Evolutionary conservation across 768 basidiomycete genomes (phyloP).

Genomic region (Lactifluus volemus): DNA sequence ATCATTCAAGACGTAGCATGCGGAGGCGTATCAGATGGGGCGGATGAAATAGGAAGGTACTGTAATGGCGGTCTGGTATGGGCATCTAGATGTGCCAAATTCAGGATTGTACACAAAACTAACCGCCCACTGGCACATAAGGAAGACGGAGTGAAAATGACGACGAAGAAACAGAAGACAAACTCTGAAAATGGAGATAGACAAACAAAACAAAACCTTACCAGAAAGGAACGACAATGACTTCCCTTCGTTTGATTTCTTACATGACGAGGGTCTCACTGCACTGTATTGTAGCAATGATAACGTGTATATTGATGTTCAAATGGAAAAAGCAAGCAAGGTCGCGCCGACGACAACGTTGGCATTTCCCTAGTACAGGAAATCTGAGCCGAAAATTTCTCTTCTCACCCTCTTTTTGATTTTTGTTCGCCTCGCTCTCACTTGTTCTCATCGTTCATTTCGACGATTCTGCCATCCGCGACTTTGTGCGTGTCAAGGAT

Average conservation of each 20-base stretch:
- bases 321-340: no score
- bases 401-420: background rate
- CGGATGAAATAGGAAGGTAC: background rate
- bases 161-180: no score
- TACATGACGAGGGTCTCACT: no score
- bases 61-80: background rate
- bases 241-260: no score
- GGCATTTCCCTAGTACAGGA: no score
- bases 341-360: no score
- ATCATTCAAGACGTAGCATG: background rate
- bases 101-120: background rate
- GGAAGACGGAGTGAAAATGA: no score
- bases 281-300: no score
- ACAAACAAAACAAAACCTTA: no score
- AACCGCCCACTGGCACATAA: background rate
- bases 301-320: no score
- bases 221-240: no score
- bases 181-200: no score
- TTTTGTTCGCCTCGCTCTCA: background rate
- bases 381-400: background rate
- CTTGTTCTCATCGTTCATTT: constrained; percentile 18
- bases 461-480: constrained; percentile 48
- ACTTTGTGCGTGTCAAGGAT: constrained; percentile 42
- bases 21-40: background rate
- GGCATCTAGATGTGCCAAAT: background rate